A percentile compares a stretch with the other conserved stretches of the same genome.
These are phyloP conservation scores for Fraxinus angustifolia DNA, from an alignment of 305 asterid genomes.

Conservation along the genomic window DNA sequence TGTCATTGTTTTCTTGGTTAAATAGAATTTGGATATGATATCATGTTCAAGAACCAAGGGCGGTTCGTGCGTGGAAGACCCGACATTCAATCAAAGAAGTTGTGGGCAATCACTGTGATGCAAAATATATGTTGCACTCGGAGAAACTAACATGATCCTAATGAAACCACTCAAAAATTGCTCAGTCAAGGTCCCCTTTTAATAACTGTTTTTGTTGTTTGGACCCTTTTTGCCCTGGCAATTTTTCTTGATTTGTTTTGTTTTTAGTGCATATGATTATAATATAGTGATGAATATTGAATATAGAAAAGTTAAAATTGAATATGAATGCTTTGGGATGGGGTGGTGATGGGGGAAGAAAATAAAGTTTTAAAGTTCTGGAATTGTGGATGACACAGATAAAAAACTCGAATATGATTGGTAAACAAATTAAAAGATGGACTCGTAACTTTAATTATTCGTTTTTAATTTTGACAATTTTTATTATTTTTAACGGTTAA, in stretches of 20 bases:
- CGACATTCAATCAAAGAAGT: conserved; percentile 78
- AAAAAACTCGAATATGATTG: too few species aligned
- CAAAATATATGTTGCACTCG: conserved; percentile 71
- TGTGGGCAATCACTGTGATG: conserved; percentile 77
- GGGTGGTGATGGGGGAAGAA: too few species aligned
- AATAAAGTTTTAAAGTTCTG: too few species aligned
- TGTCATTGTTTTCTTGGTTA: conserved; percentile 13
- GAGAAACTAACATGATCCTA: conserved; percentile 89
- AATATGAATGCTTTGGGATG: too few species aligned
- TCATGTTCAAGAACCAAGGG: conserved; percentile 56
- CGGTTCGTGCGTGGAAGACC: conserved; percentile 64
- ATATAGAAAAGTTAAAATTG: too few species aligned
- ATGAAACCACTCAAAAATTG: conserved; percentile 83
- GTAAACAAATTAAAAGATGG: too few species aligned
- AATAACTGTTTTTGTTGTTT: not conserved
- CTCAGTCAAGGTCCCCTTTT: conserved; percentile 63
- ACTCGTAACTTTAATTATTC: too few species aligned
- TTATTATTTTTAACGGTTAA: too few species aligned
- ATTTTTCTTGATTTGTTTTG: not conserved
- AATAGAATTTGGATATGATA: conserved; percentile 49
- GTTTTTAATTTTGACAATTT: too few species aligned
- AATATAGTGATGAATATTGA: too few species aligned
- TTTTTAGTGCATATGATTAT: not conserved
- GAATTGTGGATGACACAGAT: too few species aligned
- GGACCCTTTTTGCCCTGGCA: not conserved